A percentile compares a stretch with the other conserved stretches of the same genome.
These are phyloP conservation scores for Rhododendron ferrugineum DNA, from an alignment of 148 eudicot genomes.

Conservation along the genomic window DNA sequence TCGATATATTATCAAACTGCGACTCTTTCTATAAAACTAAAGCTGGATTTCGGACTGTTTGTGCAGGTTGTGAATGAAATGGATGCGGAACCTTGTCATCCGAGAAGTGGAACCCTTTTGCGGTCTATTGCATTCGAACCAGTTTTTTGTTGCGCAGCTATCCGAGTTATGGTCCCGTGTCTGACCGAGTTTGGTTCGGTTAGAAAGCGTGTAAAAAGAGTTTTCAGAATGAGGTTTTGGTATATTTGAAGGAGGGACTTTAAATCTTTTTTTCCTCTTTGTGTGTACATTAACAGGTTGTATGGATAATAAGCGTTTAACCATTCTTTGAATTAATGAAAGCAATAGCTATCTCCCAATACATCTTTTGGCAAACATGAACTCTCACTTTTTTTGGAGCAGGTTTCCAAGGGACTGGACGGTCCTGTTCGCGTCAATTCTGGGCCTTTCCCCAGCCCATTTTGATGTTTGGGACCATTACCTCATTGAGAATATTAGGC, in stretches of 20 bases:
- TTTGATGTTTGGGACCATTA: no score
- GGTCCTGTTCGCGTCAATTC: no score
- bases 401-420: no score
- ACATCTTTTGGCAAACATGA: not conserved
- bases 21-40: not conserved
- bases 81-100: not conserved
- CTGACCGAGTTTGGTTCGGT: not conserved
- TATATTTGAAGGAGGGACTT: conserved; percentile 7
- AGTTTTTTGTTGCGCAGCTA: not conserved
- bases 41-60: not conserved
- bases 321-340: conserved; percentile 6
- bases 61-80: conserved; percentile 27
- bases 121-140: not conserved
- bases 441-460: no score
- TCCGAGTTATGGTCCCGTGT: not conserved
- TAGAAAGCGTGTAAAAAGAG: not conserved
- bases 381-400: not conserved
- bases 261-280: not conserved
- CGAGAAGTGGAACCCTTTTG: conserved; percentile 8
- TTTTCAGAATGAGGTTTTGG: conserved; percentile 6
- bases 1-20: not conserved
- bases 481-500: no score
- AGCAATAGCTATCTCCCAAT: not conserved
- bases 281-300: conserved; percentile 11
- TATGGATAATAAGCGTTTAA: not conserved